Conservation (phyloP, 768 basidiomycete species). For the Suillus subaureus region DNA sequence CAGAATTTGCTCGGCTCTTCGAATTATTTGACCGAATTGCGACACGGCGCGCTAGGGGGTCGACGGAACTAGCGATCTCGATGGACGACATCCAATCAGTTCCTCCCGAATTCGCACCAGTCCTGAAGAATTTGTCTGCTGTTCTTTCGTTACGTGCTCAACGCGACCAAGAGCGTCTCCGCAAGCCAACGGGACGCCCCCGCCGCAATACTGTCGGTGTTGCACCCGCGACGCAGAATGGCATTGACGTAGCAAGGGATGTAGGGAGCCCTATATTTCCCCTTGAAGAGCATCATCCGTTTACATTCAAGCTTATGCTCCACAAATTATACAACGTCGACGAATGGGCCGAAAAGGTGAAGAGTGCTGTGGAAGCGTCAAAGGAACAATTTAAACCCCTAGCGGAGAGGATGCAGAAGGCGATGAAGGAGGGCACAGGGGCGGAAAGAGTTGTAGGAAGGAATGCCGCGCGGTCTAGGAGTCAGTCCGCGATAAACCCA, state of each 20-base stretch:
- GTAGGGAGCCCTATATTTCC: conserved; percentile 44
- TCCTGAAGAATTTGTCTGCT: conserved; percentile 41
- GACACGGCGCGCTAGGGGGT: conserved; percentile 40
- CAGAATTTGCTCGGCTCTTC: conserved; percentile 57
- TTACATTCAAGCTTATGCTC: conserved; percentile 70
- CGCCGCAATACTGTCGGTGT: conserved; percentile 27
- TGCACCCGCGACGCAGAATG: conserved; percentile 19
- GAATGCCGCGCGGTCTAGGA: conserved; percentile 33
- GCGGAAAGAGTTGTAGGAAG: conserved; percentile 20
- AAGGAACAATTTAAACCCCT: conserved; percentile 59
- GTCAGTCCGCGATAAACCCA: conserved; percentile 33
- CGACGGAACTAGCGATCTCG: conserved; percentile 22
- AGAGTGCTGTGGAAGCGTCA: conserved; percentile 53
- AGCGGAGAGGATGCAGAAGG: conserved; percentile 36
- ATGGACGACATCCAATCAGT: conserved; percentile 34
- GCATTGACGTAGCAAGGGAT: conserved; percentile 26
- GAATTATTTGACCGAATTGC: conserved; percentile 56
- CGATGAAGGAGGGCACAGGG: conserved; percentile 16
- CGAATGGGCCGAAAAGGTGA: conserved; percentile 60
- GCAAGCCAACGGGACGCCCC: conserved; percentile 10
- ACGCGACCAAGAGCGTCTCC: conserved; percentile 24
- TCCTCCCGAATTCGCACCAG: conserved; percentile 29
- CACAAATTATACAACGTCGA: conserved; percentile 64
- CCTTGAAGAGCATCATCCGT: conserved; percentile 44
- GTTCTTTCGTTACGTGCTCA: conserved; percentile 36